phyloP scores from a whole-genome alignment of 306 rosid species.

The Glycyrrhiza uralensis region DNA sequence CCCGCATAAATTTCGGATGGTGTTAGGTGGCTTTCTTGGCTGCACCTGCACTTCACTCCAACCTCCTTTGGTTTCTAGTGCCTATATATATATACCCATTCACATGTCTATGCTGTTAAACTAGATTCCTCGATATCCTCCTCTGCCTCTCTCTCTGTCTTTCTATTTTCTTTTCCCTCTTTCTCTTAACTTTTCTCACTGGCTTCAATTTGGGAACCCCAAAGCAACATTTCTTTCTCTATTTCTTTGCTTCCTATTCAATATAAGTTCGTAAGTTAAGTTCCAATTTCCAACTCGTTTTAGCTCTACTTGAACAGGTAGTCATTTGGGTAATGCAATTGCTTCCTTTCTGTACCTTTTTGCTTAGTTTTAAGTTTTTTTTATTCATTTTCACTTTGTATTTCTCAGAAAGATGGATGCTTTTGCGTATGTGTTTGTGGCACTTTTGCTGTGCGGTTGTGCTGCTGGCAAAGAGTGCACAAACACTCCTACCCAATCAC shows the following conservation, averaged over 20 bases:
- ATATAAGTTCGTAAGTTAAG: not conserved
- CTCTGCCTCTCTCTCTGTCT: not conserved
- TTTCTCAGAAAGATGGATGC: conserved; percentile 37
- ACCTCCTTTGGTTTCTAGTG: conserved; percentile 1
- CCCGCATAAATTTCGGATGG: not conserved
- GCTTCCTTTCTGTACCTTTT: not conserved
- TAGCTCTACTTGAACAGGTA: not conserved
- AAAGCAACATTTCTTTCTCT: not conserved
- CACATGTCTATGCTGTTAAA: not conserved
- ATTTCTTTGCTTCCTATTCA: not conserved
- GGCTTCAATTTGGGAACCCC: not conserved
- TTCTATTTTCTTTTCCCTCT: not conserved
- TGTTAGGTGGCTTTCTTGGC: not conserved
- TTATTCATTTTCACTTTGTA: not conserved
- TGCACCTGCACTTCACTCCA: conserved; percentile 6
- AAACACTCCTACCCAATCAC: conserved; percentile 59
- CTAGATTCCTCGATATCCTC: not conserved
- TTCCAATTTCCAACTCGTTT: not conserved
- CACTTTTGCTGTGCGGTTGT: conserved; percentile 32
- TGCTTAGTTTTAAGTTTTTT: not conserved
- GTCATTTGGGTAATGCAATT: not conserved
- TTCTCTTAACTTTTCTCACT: not conserved
- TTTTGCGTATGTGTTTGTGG: conserved; percentile 16
- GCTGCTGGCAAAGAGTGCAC: conserved; percentile 61
- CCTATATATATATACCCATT: not conserved